Percentiles rank a stretch among this genome's conserved stretches.
phyloP scores from a whole-genome alignment of 306 rosid species.

The Cucumis hystrix region DNA sequence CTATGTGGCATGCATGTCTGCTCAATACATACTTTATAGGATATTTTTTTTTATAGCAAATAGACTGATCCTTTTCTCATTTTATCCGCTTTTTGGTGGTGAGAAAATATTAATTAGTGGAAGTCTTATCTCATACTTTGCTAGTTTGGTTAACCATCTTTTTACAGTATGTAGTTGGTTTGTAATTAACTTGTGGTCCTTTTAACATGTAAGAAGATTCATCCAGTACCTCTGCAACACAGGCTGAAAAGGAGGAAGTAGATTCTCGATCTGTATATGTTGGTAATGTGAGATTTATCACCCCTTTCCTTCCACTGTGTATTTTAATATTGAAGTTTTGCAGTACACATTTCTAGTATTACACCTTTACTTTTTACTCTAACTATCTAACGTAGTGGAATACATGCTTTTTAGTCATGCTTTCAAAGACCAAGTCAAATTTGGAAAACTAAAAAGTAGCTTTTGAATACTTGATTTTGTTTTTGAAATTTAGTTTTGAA shows the following conservation, averaged over 20 bases:
- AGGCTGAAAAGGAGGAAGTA: constrained; percentile 98
- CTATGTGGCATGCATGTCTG: not conserved
- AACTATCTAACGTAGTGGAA: not conserved
- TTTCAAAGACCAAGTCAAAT: no score
- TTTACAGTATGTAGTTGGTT: not conserved
- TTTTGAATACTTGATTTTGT: not conserved
- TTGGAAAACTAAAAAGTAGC: not conserved
- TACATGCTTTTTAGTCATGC: no score
- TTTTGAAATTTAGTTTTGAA: no score
- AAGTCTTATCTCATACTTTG: not conserved
- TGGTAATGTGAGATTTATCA: constrained; percentile 74
- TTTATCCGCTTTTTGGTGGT: not conserved
- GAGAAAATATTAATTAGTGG: not conserved
- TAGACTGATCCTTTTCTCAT: not conserved
- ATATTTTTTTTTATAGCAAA: not conserved
- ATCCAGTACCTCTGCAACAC: constrained; percentile 56
- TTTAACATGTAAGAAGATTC: constrained; percentile 50
- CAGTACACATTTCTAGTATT: not conserved
- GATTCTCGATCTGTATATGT: constrained; percentile 95
- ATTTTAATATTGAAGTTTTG: not conserved
- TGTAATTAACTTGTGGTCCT: not conserved
- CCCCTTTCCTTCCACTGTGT: not conserved
- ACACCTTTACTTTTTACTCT: not conserved
- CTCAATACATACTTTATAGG: not conserved
- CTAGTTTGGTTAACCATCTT: not conserved